Evolutionary conservation across 106 monocot genomes (phyloP), one percentile per base, ranked within the genome.

Genomic region (Acanthochlamys bracteata): DNA sequence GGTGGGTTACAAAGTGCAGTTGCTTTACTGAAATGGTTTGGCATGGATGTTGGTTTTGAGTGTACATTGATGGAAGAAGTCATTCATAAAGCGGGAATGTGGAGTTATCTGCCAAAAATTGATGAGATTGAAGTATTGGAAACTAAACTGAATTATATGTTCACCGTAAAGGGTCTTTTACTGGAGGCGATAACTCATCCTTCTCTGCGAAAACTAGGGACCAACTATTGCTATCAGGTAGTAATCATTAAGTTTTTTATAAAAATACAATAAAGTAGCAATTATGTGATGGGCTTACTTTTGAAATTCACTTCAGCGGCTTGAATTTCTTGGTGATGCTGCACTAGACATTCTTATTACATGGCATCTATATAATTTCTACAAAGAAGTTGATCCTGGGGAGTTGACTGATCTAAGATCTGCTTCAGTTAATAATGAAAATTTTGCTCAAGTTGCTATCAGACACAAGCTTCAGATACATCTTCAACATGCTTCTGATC

Each of bases 251-350:
- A 54, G 7, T 54, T 54, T 4, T 54, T 54, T 46, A 10, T 46
- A 10, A 8, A 14, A 8, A 46, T 8, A 46, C 14, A 46, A 14
- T 46, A 46, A 46, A 14, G 14, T 46, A n/a, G n/a, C n/a, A n/a
- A n/a, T n/a, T n/a, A n/a, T n/a, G n/a, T n/a, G n/a, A n/a, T n/a
- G n/a, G n/a, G n/a, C n/a, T n/a, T n/a, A n/a, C n/a, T n/a, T n/a
- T n/a, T n/a, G n/a, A n/a, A n/a, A 54, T 63, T 55, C 64, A 57
- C 46, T 56, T 23, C 82, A 96, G 88, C 67, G 91, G 24, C 83
- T 98, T 65, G 96, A 98, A 70, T 92, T 88, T 65, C 75, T 98
- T 4, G 96, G 96, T 17, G 96, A 98, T 53, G 66, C 96, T 0
- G 83, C 84, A 33, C 68, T 98, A 60, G 92, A 92, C 69, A 49